Evolutionary conservation across 768 basidiomycete genomes (phyloP).

Genomic region (Rhodotorula diobovata): DNA sequence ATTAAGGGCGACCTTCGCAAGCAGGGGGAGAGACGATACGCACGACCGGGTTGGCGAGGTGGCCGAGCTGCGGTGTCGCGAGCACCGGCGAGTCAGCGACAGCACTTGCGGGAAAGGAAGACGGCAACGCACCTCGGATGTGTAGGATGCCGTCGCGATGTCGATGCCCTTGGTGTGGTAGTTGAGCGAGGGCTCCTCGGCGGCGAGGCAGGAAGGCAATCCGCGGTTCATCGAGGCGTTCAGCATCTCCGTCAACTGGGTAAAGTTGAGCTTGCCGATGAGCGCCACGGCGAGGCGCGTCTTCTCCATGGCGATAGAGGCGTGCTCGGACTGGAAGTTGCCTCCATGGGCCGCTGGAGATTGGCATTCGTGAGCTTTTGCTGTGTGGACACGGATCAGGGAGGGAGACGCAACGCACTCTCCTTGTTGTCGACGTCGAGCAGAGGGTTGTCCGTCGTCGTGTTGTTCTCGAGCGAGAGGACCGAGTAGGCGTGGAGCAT

Average conservation of each 20-base stretch:
- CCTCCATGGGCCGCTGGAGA: too few species aligned
- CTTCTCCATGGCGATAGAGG: conserved; percentile 83
- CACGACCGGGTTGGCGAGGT: conserved; percentile 69
- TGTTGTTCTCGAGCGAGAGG: conserved; percentile 64
- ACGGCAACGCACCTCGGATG: conserved; percentile 53
- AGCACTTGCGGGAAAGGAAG: too few species aligned
- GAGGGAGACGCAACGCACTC: conserved; percentile 67
- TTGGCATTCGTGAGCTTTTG: too few species aligned
- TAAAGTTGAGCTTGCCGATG: conserved; percentile 65
- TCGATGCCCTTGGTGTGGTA: conserved; percentile 82
- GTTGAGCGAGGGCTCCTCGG: conserved; percentile 56
- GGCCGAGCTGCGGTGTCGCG: conserved; percentile 54
- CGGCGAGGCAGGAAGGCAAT: conserved; percentile 57
- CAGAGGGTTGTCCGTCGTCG: conserved; percentile 84
- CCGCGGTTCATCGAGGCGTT: conserved; percentile 81
- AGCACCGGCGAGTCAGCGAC: background rate
- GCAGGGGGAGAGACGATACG: conserved; percentile 59
- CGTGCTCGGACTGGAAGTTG: conserved; percentile 70
- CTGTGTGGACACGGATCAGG: too few species aligned
- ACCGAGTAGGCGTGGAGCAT: conserved; percentile 62
- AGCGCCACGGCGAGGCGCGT: conserved; percentile 60
- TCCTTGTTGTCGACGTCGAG: conserved; percentile 63
- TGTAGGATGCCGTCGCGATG: conserved; percentile 75
- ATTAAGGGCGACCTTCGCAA: background rate
- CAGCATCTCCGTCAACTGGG: conserved; percentile 65